Evolutionary conservation across 345 rosid genomes (phyloP).

Genomic region (Camelina hispida): DNA sequence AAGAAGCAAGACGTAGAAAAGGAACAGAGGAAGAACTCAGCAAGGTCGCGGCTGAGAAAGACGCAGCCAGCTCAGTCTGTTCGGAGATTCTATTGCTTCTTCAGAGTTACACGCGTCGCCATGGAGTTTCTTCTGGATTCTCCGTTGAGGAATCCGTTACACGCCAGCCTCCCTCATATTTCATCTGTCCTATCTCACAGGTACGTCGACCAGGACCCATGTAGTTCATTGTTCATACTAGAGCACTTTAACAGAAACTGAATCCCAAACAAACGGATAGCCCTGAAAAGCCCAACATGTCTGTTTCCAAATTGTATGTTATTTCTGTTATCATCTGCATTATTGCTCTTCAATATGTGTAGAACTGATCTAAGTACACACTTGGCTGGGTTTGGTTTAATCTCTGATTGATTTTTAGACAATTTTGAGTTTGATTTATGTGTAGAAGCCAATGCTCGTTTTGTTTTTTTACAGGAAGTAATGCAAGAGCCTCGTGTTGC

Average conservation of each 20-base stretch:
- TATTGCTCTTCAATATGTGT: background rate
- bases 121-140: constrained; percentile 30
- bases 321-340: background rate
- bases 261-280: background rate
- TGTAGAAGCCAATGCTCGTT: background rate
- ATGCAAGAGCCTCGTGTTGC: constrained; percentile 84
- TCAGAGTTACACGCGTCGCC: constrained; percentile 43
- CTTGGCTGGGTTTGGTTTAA: background rate
- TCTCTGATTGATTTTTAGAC: background rate
- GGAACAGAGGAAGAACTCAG: constrained; percentile 39
- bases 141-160: constrained; percentile 41
- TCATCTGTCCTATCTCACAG: constrained; percentile 55
- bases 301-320: background rate
- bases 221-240: background rate
- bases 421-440: constrained; percentile 2
- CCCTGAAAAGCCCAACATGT: no score
- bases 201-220: constrained; percentile 24
- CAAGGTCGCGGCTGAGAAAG: constrained; percentile 45
- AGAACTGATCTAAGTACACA: background rate
- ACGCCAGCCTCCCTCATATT: constrained; percentile 51
- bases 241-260: background rate
- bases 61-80: constrained; percentile 43
- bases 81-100: constrained; percentile 47
- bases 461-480: constrained; percentile 76
- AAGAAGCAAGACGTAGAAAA: constrained; percentile 43